Evolutionary conservation across 306 rosid species (phyloP).

Genomic region (Mimosa bimucronata): DNA sequence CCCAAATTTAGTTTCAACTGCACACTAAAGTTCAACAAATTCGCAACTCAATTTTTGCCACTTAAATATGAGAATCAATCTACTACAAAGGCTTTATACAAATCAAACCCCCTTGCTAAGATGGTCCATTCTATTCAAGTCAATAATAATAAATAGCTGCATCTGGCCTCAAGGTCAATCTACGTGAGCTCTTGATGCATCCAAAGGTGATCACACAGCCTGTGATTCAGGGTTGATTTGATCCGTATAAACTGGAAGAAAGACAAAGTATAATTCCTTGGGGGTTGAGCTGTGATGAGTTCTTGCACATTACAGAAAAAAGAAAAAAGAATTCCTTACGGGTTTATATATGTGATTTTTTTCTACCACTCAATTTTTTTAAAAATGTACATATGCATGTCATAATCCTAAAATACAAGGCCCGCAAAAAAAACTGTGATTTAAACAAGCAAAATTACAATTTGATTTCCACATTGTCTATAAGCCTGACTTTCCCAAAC

Average conservation of each 20-base stretch:
- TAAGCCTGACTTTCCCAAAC: constrained; percentile 82
- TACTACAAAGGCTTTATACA: not conserved
- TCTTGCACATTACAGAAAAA: not conserved
- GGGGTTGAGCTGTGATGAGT: not conserved
- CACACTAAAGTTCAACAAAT: not conserved
- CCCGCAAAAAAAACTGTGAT: not conserved
- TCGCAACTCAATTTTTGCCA: not conserved
- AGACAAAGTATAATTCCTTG: not conserved
- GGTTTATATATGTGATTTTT: not conserved
- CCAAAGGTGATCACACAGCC: not conserved
- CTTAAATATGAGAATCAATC: not conserved
- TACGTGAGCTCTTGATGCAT: not conserved
- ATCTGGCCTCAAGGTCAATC: not conserved
- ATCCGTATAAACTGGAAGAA: not conserved
- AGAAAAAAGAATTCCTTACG: not conserved
- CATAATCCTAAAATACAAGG: not conserved
- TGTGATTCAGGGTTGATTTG: not conserved
- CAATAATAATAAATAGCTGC: not conserved
- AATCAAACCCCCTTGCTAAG: not conserved
- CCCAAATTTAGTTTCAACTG: not conserved
- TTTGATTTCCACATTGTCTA: constrained; percentile 84
- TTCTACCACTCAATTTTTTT: not conserved
- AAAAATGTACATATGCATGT: not conserved
- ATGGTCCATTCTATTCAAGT: not conserved
- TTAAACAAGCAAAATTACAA: constrained; percentile 34